Conservation (phyloP, 225 moss, liverwort and hornwort genomes). For the Sphagnum contortum region DNA sequence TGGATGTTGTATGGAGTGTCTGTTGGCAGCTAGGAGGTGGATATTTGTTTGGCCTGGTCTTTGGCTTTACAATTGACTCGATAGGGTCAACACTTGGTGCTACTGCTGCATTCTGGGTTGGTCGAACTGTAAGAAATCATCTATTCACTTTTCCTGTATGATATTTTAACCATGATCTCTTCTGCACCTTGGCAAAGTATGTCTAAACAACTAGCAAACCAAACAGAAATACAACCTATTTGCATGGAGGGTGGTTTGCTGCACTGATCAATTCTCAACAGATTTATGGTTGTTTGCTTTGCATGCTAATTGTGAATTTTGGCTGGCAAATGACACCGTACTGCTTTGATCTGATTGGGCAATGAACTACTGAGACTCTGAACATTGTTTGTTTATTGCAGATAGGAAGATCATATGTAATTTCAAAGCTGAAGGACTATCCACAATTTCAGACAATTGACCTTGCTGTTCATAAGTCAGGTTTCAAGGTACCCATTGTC, state of each 20-base stretch:
- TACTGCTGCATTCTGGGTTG: constrained; percentile 80
- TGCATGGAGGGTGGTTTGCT: too few species aligned
- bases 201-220: too few species aligned
- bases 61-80: constrained; percentile 90
- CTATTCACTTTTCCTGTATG: too few species aligned
- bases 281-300: too few species aligned
- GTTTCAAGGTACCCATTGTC: constrained; percentile 56
- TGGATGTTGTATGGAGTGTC: constrained; percentile 4
- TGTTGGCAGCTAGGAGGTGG: constrained; percentile 88
- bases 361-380: too few species aligned
- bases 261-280: too few species aligned
- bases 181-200: too few species aligned
- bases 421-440: constrained; percentile 84
- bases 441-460: constrained; percentile 93
- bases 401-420: constrained; percentile 82
- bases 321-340: too few species aligned
- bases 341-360: too few species aligned
- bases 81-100: constrained; percentile 84
- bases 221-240: too few species aligned
- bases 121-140: constrained; percentile 66
- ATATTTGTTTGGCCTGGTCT: constrained; percentile 74
- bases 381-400: constrained; percentile 7
- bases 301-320: too few species aligned
- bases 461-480: constrained; percentile 77
- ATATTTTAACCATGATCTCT: too few species aligned